Base-by-base conservation (phyloP, 768 basidiomycete genomes). In the Mycena latifolia region DNA sequence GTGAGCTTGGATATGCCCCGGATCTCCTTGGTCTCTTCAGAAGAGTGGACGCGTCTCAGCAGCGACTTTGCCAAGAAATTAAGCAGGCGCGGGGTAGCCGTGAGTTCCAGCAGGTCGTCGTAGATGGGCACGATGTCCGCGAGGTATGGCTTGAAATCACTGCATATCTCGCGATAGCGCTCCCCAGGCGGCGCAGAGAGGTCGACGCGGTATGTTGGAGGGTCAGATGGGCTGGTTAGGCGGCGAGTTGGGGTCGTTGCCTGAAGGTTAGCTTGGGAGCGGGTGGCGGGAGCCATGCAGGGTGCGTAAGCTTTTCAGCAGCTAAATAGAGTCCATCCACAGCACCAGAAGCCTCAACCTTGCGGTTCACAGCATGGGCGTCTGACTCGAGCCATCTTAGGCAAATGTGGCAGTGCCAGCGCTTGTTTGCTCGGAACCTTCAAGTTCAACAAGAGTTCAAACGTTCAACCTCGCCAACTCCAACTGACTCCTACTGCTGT, bases 1-100 rank as follows among this genome's bases (percentile, higher is more conserved):
- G 75, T 75, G 24, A 48, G 72, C 33, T 69, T 61, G 2, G 79
- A 59, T 10, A 82, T 80, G 0, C 79, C 79, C 27, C 66, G 66
- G 6, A 81, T 76, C 61, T 81, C 79, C 48, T 72, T 66, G 3
- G 75, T 79, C 55, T 82, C 80, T 60, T 81, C 80, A 5, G 57
- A 39, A 4, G 75, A 76, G 43, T 72, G 67, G 27, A 82, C 77
- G 33, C 75, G 72, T 52, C 71, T 67, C 31, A 82, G 66, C 7
- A 78, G 43, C 2, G 58, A 31, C 35, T 69, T 75, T 0, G 77
- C 78, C 20, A 79, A 46, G 31, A 70, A 72, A 18, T 67, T 43
- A 20, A 76, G 62, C 8, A 77, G 17, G 12, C 74, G 70, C 11
- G 77, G 78, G 15, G 61, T 69, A 1, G 72, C 61, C 12, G 75